Conservation (phyloP, 805 yeast species). For the Cyberlindnera bimundalis region DNA sequence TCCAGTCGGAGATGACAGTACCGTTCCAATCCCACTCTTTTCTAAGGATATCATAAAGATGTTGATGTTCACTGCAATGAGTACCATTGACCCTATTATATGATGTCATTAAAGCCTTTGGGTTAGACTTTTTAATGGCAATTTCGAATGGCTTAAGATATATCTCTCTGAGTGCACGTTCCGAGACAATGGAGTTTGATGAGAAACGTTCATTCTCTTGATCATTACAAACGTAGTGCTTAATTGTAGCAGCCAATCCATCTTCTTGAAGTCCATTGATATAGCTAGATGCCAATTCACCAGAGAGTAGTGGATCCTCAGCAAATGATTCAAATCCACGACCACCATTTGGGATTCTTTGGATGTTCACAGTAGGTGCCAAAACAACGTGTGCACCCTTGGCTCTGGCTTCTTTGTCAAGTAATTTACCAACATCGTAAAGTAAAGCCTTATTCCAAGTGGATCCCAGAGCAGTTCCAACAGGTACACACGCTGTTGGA, state of each 20-base stretch:
- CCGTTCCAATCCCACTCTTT: conserved; percentile 58
- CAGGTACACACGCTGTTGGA: conserved; percentile 55
- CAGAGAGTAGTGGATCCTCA: conserved; percentile 53
- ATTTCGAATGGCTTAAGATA: conserved; percentile 59
- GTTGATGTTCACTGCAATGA: conserved; percentile 45
- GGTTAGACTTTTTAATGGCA: conserved; percentile 49
- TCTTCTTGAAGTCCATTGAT: conserved; percentile 50
- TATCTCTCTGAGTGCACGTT: conserved; percentile 60
- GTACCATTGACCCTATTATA: conserved; percentile 60
- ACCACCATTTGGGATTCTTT: conserved; percentile 56
- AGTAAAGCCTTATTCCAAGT: conserved; percentile 49
- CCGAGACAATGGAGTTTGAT: conserved; percentile 45
- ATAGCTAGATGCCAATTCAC: conserved; percentile 40
- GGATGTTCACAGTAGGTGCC: conserved; percentile 49
- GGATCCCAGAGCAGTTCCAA: conserved; percentile 55
- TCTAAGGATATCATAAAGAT: conserved; percentile 42
- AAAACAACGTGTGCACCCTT: conserved; percentile 48
- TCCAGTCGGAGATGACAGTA: conserved; percentile 59
- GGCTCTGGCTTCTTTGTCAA: conserved; percentile 51
- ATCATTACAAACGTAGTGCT: conserved; percentile 60
- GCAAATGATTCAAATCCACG: conserved; percentile 57
- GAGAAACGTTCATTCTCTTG: conserved; percentile 50
- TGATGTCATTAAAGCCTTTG: conserved; percentile 54
- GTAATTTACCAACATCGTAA: conserved; percentile 42
- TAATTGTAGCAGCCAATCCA: conserved; percentile 49